phyloP scores from a whole-genome alignment of 169 alveolate species.

The Perkinsus marinus region DNA sequence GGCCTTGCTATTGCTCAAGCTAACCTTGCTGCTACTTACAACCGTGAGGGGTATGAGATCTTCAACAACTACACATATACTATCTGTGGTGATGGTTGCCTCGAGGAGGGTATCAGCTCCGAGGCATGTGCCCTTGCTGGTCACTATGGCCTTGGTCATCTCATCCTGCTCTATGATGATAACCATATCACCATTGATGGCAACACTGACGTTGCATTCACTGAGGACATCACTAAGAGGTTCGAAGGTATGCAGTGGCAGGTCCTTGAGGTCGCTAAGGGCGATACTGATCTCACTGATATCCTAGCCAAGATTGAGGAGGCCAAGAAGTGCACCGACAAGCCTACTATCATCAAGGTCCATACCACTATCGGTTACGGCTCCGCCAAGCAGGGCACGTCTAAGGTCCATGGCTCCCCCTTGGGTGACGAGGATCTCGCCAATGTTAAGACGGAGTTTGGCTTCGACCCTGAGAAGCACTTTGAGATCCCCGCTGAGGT shows the following conservation, averaged over 20 bases:
- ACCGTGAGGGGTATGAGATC: constrained; percentile 32
- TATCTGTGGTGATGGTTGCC: constrained; percentile 62
- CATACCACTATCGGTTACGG: constrained; percentile 51
- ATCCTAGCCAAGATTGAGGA: constrained; percentile 29
- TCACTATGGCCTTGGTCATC: constrained; percentile 42
- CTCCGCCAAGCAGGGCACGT: constrained; percentile 47
- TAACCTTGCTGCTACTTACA: constrained; percentile 48
- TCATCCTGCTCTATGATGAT: constrained; percentile 50
- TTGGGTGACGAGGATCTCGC: constrained; percentile 49
- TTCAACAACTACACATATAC: constrained; percentile 42
- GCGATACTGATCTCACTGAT: constrained; percentile 16
- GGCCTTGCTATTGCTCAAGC: constrained; percentile 58
- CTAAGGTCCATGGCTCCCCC: constrained; percentile 60
- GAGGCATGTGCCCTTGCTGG: constrained; percentile 65
- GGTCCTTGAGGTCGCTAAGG: constrained; percentile 13
- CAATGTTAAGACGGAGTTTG: constrained; percentile 29
- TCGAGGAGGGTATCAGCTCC: constrained; percentile 52
- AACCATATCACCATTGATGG: constrained; percentile 58
- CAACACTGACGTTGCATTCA: constrained; percentile 37
- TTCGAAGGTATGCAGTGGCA: constrained; percentile 46
- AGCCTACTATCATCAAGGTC: constrained; percentile 45
- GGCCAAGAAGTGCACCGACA: constrained; percentile 44
- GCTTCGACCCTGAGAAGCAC: constrained; percentile 37
- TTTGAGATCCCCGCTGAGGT: constrained; percentile 34
- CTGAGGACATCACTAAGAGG: constrained; percentile 39